Percentiles rank a stretch among this genome's conserved stretches.
Conservation (phyloP, 495 filamentous ascomycete species). For the Penicillium odoratum region DNA sequence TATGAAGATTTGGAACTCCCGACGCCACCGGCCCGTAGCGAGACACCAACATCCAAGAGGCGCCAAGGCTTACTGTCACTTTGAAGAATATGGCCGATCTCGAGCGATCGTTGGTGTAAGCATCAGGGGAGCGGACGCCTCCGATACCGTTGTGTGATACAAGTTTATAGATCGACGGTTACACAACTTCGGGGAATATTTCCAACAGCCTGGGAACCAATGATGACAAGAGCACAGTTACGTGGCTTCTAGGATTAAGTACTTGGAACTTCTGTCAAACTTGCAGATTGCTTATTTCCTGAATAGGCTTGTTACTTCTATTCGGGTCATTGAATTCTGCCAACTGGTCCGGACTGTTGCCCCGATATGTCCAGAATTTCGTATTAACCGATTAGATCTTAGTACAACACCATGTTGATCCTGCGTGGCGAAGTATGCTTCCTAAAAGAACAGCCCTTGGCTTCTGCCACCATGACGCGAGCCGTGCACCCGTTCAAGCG, state of each 20-base stretch:
- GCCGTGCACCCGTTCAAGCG: background rate
- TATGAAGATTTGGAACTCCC: too few species aligned
- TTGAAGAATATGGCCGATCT: background rate
- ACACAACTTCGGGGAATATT: background rate
- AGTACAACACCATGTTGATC: background rate
- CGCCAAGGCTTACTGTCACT: too few species aligned
- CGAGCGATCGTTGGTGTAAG: background rate
- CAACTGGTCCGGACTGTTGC: background rate
- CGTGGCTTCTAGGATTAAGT: background rate
- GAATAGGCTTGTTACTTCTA: background rate
- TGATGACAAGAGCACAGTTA: too few species aligned
- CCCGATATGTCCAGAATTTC: background rate
- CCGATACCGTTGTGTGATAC: background rate
- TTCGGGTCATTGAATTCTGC: background rate
- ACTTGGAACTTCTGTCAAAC: background rate
- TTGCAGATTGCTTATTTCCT: background rate
- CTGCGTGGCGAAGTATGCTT: background rate
- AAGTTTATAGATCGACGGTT: background rate
- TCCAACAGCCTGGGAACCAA: background rate
- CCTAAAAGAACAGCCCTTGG: background rate
- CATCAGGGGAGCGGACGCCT: background rate
- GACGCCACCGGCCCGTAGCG: too few species aligned
- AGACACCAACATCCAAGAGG: too few species aligned
- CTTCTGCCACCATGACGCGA: background rate
- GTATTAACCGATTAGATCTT: background rate